Conservation (phyloP, 164 flowering plant species). For the Nymphaea colorata region DNA sequence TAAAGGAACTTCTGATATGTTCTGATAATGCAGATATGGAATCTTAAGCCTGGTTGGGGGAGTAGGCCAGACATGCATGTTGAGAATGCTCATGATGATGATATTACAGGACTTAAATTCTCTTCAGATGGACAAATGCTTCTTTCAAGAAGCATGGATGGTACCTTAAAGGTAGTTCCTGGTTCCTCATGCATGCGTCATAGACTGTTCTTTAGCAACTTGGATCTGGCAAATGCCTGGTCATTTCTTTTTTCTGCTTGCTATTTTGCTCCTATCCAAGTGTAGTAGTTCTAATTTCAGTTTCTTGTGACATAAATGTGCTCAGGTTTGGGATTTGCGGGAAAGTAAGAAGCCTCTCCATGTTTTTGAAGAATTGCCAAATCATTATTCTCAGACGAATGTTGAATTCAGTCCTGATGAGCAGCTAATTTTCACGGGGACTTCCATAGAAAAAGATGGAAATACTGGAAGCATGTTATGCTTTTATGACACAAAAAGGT, state of each 20-base stretch:
- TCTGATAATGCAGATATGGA: slow-evolving; percentile 57
- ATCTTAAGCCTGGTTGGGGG: slow-evolving; percentile 95
- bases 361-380: slow-evolving; percentile 86
- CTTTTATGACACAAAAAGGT: slow-evolving; percentile 66
- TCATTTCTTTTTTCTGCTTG: neutral
- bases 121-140: slow-evolving; percentile 69
- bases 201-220: neutral
- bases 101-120: slow-evolving; percentile 77
- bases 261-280: neutral
- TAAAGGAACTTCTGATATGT: neutral
- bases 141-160: slow-evolving; percentile 82
- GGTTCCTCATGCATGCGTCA: neutral
- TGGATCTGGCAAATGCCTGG: neutral
- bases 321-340: slow-evolving; percentile 94
- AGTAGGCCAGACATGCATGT: slow-evolving; percentile 85
- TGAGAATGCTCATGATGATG: slow-evolving; percentile 72
- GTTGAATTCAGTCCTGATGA: slow-evolving; percentile 87
- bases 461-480: slow-evolving; percentile 75
- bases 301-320: slow-evolving; percentile 7
- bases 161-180: slow-evolving; percentile 60
- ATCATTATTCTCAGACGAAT: slow-evolving; percentile 90
- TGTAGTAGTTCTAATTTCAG: neutral
- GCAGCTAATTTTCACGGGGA: slow-evolving; percentile 87
- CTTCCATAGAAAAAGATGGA: slow-evolving; percentile 83
- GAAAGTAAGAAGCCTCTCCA: slow-evolving; percentile 55